Base-by-base conservation (phyloP, 768 basidiomycete genomes). In the Russula griseocarnosa region DNA sequence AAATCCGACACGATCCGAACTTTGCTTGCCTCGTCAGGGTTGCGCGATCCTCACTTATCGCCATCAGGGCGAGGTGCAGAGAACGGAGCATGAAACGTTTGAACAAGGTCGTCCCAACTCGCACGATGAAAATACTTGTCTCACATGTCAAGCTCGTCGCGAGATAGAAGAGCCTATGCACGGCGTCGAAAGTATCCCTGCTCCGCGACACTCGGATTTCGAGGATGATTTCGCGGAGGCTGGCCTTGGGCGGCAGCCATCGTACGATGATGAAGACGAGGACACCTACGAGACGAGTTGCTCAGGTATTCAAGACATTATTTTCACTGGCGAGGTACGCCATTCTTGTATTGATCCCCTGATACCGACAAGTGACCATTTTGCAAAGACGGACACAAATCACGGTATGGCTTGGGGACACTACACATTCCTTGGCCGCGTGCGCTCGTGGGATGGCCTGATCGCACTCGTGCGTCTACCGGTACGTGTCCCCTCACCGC, bases 261-360 rank as follows among this genome's bases (percentile, higher is more conserved):
- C 73, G 7, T 72, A 75, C 28, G 72, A 67, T 1, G 73, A 67
- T 1, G 71, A 72, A 3, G 73, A 75, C 0, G 70, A 52, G 60
- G 62, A 69, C 22, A 62, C 30, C 16, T 66, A 63, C 24, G 69
- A 70, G 13, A 61, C 63, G 65, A 59, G 62, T 24, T 89, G 88
- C 59, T 71, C 75, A 36, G 86, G 87, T 1, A 78, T 87, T 5
- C 74, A 73, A 60, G 87, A 90, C 67, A 81, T 86, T 52, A 76
- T 87, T 34, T 72, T 89, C 66, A 82, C 81, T 14, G 87, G 87
- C 58, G 79, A 81, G 73, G 85, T 86, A 61, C 64, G 76, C 70
- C 32, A 28, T 55, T 30, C 9, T 34, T 32, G 32, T 14, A 16
- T 50, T 3, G 26, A 34, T 47, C 53, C 28, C 18, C 49, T 61